Percentiles rank a stretch among this genome's conserved stretches.
phyloP scores from a whole-genome alignment of 1,139 yeast genomes.

The Petasospora fabianii region DNA sequence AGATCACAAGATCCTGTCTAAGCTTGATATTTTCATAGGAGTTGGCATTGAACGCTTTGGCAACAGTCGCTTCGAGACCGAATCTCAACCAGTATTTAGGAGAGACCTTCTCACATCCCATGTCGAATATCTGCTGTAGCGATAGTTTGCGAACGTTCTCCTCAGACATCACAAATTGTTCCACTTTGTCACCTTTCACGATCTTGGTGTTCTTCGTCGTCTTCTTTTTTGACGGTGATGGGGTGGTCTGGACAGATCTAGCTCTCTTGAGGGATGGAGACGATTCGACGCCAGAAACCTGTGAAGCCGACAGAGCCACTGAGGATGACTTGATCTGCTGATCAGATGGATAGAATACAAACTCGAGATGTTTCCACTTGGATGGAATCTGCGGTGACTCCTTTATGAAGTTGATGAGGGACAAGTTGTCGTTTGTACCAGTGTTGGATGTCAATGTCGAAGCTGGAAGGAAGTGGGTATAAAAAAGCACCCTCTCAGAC shows the following conservation, averaged over 20 bases:
- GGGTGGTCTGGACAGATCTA: slow-evolving; percentile 12
- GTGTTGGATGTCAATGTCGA: slow-evolving; percentile 33
- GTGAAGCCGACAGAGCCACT: background rate
- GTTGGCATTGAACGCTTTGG: slow-evolving; percentile 67
- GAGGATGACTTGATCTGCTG: slow-evolving; percentile 2
- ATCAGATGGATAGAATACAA: slow-evolving; percentile 43
- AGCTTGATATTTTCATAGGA: slow-evolving; percentile 51
- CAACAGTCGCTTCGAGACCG: slow-evolving; percentile 56
- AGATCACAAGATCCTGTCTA: slow-evolving; percentile 56
- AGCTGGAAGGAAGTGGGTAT: slow-evolving; percentile 56
- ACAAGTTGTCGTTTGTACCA: slow-evolving; percentile 42
- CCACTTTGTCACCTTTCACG: slow-evolving; percentile 31
- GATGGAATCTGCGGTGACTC: slow-evolving; percentile 47
- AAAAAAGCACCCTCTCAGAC: slow-evolving; percentile 33
- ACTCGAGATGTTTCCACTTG: slow-evolving; percentile 55
- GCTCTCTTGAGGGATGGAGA: slow-evolving; percentile 19
- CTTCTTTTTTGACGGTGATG: slow-evolving; percentile 25
- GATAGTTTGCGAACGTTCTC: slow-evolving; percentile 35
- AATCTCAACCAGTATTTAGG: slow-evolving; percentile 61
- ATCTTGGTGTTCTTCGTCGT: slow-evolving; percentile 2
- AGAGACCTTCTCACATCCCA: slow-evolving; percentile 58
- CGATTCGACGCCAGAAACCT: slow-evolving; percentile 3
- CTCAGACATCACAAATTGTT: slow-evolving; percentile 26
- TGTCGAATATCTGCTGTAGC: slow-evolving; percentile 61
- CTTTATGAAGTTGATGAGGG: slow-evolving; percentile 51